Evolutionary conservation across 345 rosid species (phyloP).

Genomic region (Citrus glauca): DNA sequence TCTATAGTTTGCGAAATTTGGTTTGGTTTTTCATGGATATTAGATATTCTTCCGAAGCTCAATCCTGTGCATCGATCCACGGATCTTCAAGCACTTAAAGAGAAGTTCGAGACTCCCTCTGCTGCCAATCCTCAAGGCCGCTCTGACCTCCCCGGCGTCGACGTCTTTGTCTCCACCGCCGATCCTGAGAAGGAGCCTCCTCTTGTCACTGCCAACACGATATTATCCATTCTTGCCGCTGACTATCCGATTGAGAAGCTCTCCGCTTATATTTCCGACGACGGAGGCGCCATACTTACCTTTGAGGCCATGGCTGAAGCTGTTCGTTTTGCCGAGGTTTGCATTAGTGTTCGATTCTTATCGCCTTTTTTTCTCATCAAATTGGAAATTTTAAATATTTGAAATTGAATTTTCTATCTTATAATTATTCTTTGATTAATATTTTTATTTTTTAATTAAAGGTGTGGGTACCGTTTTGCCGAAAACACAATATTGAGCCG

Average conservation of each 20-base stretch:
- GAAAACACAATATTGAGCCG: slow-evolving; percentile 88
- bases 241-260: slow-evolving; percentile 89
- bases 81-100: slow-evolving; percentile 64
- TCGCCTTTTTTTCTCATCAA: too few species aligned
- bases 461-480: slow-evolving; percentile 92
- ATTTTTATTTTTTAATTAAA: not conserved
- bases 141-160: slow-evolving; percentile 84
- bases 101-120: slow-evolving; percentile 74
- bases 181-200: slow-evolving; percentile 92
- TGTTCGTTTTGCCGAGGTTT: slow-evolving; percentile 71
- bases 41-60: slow-evolving; percentile 76
- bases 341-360: not conserved
- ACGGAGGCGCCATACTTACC: slow-evolving; percentile 84
- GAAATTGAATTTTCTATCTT: not conserved
- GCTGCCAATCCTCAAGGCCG: slow-evolving; percentile 80
- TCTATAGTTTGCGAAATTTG: slow-evolving; percentile 81
- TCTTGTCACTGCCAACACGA: slow-evolving; percentile 84
- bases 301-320: slow-evolving; percentile 99
- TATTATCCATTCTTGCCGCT: slow-evolving; percentile 66
- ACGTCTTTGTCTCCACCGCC: slow-evolving; percentile 85
- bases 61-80: slow-evolving; percentile 87
- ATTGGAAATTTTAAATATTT: too few species aligned
- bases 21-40: slow-evolving; percentile 94
- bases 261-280: slow-evolving; percentile 75
- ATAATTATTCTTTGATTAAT: not conserved